A percentile compares a stretch with the other conserved stretches of the same genome.
Conservation (phyloP, 2,329 filamentous ascomycete genomes). For the Pseudodiploospora longispora region DNA sequence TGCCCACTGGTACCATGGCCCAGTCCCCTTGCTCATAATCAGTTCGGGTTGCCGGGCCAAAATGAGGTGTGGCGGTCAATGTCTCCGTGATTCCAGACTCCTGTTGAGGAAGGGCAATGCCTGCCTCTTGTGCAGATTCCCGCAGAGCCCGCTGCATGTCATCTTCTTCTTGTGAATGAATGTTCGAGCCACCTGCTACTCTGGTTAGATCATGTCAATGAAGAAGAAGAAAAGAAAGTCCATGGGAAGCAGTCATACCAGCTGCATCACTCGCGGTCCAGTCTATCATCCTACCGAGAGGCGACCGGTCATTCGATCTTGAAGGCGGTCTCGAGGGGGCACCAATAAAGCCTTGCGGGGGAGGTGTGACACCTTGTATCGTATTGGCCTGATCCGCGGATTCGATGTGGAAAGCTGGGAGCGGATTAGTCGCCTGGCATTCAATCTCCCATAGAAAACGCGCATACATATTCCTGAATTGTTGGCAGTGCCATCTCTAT, state of each 20-base stretch:
- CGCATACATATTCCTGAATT: conserved; percentile 37
- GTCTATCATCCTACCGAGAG: conserved; percentile 43
- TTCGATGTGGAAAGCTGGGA: conserved; percentile 48
- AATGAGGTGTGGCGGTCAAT: conserved; percentile 35
- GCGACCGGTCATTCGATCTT: conserved; percentile 48
- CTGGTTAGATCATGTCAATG: conserved; percentile 16
- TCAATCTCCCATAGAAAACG: not conserved
- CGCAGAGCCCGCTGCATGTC: conserved; percentile 49
- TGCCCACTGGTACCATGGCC: conserved; percentile 45
- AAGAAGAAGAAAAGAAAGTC: not conserved
- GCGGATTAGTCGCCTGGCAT: conserved; percentile 13
- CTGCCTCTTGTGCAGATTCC: conserved; percentile 46
- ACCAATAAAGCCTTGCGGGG: conserved; percentile 31
- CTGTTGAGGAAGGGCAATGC: conserved; percentile 34
- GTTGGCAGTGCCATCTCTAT: conserved; percentile 41
- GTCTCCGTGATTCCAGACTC: conserved; percentile 41
- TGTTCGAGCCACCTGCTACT: conserved; percentile 27
- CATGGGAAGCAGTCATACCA: conserved; percentile 26
- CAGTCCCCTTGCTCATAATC: conserved; percentile 49
- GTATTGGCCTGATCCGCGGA: conserved; percentile 36
- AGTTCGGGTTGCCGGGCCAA: conserved; percentile 51
- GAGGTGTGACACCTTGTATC: conserved; percentile 36
- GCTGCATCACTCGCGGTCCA: conserved; percentile 34
- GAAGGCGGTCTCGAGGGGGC: conserved; percentile 57
- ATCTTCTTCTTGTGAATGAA: conserved; percentile 40